Base-by-base conservation (phyloP, 139 green algal genomes). In the Mychonastes homosphaera region DNA sequence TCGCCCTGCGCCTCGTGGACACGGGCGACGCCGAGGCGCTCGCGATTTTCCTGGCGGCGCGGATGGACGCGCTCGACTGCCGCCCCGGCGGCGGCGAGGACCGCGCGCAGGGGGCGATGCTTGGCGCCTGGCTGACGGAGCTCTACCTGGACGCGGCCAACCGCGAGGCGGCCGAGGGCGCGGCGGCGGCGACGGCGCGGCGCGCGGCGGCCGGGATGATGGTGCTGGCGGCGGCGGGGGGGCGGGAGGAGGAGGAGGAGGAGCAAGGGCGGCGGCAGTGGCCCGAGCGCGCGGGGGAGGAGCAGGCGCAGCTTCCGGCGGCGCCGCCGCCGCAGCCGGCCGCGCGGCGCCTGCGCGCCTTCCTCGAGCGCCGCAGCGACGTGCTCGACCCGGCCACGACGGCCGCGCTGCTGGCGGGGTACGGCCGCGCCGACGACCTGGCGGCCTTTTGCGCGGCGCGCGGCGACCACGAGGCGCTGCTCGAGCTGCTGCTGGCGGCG, bases 91-190 rank as follows among this genome's bases (percentile, higher is more conserved):
- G 53, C 3, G 59, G 53, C 10, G 58, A 26, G 21, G 72, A 83
- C 62, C 62, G 71, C 32, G 67, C 53, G 13, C 87, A 96, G 66
- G 67, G 76, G 13, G 95, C 88, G 6, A 89, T 96, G 80, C 72
- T 95, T 26, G 84, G 84, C 3, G 87, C 87, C 3, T 97, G 90
- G 90, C 69, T 95, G 40, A 78, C 77, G 10, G 90, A 97, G 78
- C 79, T 97, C 49, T 77, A 87, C 39, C 74, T 97, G 53, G 90
- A 97, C 68, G 56, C 48, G 26, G 75, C 89, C 27, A 95, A 95
- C 63, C 58, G 79, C 34, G 48, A 67, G 38, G 19, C 6, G 7
- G 7, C 70, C 76, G 47, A 13, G 9, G 8, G 41, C 6, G 41
- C 8, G 10, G 8, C 41, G 19, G 8, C 6, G 5, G 41, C 24